Base-by-base conservation (phyloP, 495 filamentous ascomycete species). In the Neurospora pannonica region DNA sequence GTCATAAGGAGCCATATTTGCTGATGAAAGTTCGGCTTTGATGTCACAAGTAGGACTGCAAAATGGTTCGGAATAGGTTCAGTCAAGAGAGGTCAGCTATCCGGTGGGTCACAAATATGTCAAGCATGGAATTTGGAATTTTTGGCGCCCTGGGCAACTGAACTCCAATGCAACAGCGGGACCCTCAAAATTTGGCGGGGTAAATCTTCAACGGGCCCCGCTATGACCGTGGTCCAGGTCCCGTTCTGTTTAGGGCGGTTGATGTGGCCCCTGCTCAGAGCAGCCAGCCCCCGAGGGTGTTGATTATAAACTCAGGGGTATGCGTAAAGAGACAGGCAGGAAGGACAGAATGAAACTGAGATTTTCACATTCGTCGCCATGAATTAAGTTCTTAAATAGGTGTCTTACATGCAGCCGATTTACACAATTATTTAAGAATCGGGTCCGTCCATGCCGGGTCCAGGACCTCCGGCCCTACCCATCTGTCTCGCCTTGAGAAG, bases 401-500 rank as follows among this genome's bases (percentile, higher is more conserved):
- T 81, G 80, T 81, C 71, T 74, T 82, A 78, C 78, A 81, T 42
- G 70, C 67, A 77, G 70, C 77, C 71, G 37, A 38, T 39, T 75
- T 39, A 24, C 70, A 15, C 31, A 31, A 73, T 38, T 71, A 21
- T 73, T 80, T 81, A 85, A 79, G 84, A 79, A 76, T 85, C 83
- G 7, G 83, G 82, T 3, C 83, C 87, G 75, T 88, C 87, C 86
- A 86, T 86, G 31, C 86, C 86, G 0, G 87, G 86, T 5, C 87
- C 87, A 8, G 87, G 87, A 7, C 83, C 85, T 15, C 80, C 83
- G 76, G 83, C 78, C 70, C 87, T 80, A 1, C 86, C 91, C 95
- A 98, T 98, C 84, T 98, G 97, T 80, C 96, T 87, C 71, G 96
- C 96, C 87, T 99, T 99, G 73, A 99, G 85, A 83, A 99, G 87